A percentile compares a stretch with the other conserved stretches of the same genome.
phyloP scores from a whole-genome alignment of 2,329 filamentous ascomycete species.

The Trichoderma brevicompactum region DNA sequence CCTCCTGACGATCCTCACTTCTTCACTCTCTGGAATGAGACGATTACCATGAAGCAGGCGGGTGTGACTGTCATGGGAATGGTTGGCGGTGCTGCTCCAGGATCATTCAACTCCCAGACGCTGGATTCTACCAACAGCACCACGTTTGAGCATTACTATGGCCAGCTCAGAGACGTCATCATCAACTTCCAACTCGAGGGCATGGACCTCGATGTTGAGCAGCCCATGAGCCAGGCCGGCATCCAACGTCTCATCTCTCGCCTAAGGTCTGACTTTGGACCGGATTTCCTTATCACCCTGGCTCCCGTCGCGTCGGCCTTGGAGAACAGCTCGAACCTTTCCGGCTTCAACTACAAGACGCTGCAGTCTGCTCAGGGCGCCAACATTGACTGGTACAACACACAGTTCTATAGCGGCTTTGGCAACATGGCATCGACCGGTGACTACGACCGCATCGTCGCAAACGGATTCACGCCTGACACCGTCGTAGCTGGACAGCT shows the following conservation, averaged over 20 bases:
- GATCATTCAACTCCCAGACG: slow-evolving; percentile 59
- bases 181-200: slow-evolving; percentile 65
- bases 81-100: slow-evolving; percentile 80
- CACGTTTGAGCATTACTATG: slow-evolving; percentile 74
- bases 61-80: slow-evolving; percentile 82
- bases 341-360: slow-evolving; percentile 76
- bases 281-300: slow-evolving; percentile 73
- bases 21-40: slow-evolving; percentile 77
- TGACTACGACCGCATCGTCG: slow-evolving; percentile 52
- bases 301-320: slow-evolving; percentile 78
- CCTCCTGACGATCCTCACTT: slow-evolving; percentile 67
- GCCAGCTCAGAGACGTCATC: slow-evolving; percentile 68
- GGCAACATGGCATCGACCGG: slow-evolving; percentile 54
- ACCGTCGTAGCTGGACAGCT: slow-evolving; percentile 78
- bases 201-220: slow-evolving; percentile 77
- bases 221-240: slow-evolving; percentile 68
- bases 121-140: slow-evolving; percentile 57
- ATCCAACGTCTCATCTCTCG: slow-evolving; percentile 68
- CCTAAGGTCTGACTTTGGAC: slow-evolving; percentile 68
- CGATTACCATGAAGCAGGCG: slow-evolving; percentile 67
- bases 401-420: slow-evolving; percentile 90
- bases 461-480: slow-evolving; percentile 68
- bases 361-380: slow-evolving; percentile 66
- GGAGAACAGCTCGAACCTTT: slow-evolving; percentile 65
- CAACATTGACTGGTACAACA: slow-evolving; percentile 80